Conservation (phyloP, 2,329 filamentous ascomycete species). For the Hypoxylon rubiginosum region DNA sequence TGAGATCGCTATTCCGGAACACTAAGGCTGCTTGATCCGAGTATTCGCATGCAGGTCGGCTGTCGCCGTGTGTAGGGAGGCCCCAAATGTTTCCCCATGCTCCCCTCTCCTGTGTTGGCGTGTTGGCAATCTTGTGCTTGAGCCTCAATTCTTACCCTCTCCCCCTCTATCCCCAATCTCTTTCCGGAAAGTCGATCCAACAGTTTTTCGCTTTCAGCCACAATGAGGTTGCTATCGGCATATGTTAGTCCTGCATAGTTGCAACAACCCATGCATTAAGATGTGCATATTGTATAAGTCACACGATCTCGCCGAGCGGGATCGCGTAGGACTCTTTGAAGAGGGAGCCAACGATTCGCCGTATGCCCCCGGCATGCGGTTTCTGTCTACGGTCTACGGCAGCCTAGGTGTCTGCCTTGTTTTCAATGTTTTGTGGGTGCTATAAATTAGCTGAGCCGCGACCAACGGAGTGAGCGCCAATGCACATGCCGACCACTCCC, state of each 20-base stretch:
- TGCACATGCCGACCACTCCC: not conserved
- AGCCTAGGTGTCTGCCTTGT: conserved; percentile 26
- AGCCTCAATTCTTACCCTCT: conserved; percentile 3
- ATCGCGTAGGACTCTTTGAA: not conserved
- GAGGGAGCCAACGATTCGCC: not conserved
- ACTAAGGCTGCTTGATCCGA: not conserved
- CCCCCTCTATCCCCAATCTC: not conserved
- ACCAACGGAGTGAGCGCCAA: not conserved
- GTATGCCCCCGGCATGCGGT: not conserved
- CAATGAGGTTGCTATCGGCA: conserved; percentile 1
- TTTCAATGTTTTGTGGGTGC: conserved; percentile 2
- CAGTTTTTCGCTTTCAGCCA: not conserved
- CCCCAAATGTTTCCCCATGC: not conserved
- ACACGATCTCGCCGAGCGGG: conserved; percentile 3
- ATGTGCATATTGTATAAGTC: conserved; percentile 26
- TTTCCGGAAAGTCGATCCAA: conserved; percentile 7
- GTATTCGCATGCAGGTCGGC: conserved; percentile 2
- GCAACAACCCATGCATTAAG: conserved; percentile 6
- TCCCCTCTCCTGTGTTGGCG: not conserved
- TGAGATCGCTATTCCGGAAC: conserved; percentile 10
- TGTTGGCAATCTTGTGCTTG: not conserved
- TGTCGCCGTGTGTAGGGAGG: not conserved
- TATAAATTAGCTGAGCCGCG: conserved; percentile 10
- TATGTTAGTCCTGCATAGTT: not conserved
- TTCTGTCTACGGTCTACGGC: not conserved